Base-by-base conservation (phyloP, 176 grass and related monocot species). In the Saccharum officinarum region DNA sequence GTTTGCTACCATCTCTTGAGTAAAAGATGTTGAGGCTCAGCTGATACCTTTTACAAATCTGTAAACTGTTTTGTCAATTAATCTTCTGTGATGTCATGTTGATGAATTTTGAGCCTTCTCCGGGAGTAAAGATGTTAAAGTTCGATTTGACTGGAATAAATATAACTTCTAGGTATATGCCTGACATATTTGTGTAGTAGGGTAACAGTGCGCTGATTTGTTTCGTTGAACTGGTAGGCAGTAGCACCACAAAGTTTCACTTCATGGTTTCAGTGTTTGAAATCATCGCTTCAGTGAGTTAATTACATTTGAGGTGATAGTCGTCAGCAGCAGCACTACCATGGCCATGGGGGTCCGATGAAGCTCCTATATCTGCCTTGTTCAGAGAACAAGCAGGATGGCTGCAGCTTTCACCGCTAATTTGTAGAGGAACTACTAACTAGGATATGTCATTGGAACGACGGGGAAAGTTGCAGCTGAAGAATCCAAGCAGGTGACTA, bases 41-140 rank as follows among this genome's bases (percentile, higher is more conserved):
- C 6, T 17, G 26, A 30, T 13, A 31, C 10, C 14, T 36, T 18
- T 5, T 73, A 28, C 13, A 25, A 47, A 46, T 46, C 2, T 5
- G 26, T 46, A 26, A 16, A 45, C 44, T 52, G 42, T 7, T 50
- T 55, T 30, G 9, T 45, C 26, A 9, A 36, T 67, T 41, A 11
- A n/a, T 65, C 49, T 60, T 79, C 30, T 75, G 17, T 69, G 23
- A 77, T 39, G 49, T 75, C n/a, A 63, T 40, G 28, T 63, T 49
- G 52, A 31, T 63, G 72, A 70, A 38, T 46, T 77, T 45, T 77
- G 49, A 20, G 49, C 78, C 46, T 69, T 59, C 37, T 31, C 30
- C 36, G 20, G 14, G 22, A 28, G 62, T 20, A 69, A 17, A 82
- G 23, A 45, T 36, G 12, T 80, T 75, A 37, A 4, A 4, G 41